phyloP scores from a whole-genome alignment of 257 asterid species.

The Petrea volubilis region DNA sequence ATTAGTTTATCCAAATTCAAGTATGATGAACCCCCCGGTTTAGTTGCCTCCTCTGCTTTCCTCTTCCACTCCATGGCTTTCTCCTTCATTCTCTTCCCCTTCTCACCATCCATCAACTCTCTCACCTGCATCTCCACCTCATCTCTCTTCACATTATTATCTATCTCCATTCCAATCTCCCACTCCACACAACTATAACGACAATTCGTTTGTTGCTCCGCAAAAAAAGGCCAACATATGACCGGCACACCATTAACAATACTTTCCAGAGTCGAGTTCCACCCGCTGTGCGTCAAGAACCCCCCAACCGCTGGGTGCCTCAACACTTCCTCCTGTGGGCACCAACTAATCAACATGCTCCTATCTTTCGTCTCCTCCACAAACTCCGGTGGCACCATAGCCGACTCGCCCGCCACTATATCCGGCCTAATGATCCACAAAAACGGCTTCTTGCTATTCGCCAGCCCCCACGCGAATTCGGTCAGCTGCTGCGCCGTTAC shows the following conservation, averaged over 20 bases:
- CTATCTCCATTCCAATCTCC: constrained; percentile 25
- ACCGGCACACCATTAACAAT: constrained; percentile 13
- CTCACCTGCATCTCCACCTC: constrained; percentile 42
- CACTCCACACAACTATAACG: constrained; percentile 15
- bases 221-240: constrained; percentile 25
- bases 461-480: constrained; percentile 19
- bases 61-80: constrained; percentile 40
- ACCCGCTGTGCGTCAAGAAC: constrained; percentile 18
- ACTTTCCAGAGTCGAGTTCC: constrained; percentile 19
- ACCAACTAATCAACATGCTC: constrained; percentile 12
- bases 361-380: background rate
- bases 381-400: constrained; percentile 20
- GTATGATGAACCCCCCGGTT: constrained; percentile 33
- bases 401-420: constrained; percentile 14
- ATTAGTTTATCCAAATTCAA: background rate
- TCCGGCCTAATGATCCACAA: constrained; percentile 25
- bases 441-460: constrained; percentile 13
- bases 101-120: constrained; percentile 41
- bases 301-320: constrained; percentile 3
- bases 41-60: constrained; percentile 41
- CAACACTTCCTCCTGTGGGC: constrained; percentile 18
- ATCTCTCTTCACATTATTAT: constrained; percentile 38
- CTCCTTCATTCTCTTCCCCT: constrained; percentile 40
- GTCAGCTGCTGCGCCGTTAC: constrained; percentile 8
- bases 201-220: constrained; percentile 28